Base-by-base conservation (phyloP, 2,329 filamentous ascomycete species). In the Ophiostoma perfectum region DNA sequence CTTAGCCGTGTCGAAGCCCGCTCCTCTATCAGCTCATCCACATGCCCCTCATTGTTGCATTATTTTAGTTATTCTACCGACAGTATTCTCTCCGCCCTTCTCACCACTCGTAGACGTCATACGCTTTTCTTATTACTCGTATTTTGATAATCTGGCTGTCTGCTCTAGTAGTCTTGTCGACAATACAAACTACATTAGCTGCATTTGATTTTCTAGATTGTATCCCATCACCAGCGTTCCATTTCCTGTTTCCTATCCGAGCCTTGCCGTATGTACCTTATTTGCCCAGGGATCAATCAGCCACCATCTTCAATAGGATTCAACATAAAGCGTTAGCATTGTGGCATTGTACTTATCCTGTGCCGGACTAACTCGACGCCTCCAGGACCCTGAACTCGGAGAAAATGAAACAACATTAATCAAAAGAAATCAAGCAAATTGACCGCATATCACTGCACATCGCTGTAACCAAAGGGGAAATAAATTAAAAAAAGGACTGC, bases 71-170 rank as follows among this genome's bases (percentile, higher is more conserved):
- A 38, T 18, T 60, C 55, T 38, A 60, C 38, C 55, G 38, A 14
- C 18, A 38, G 55, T 27, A 38, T 38, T 60, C 55, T 60, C 55
- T 60, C 55, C 55, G 55, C 55, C 55, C 55, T 60, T 60, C 55
- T 60, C 55, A 60, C 55, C 55, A 60, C 55, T 27, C 38, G 36
- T 38, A 18, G 55, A 60, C 55, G 55, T 60, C 55, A 60, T 60
- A 27, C 27, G 27, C 27, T 27, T 27, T 27, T 27, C 27, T 27
- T 3, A 44, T 44, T 44, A 5, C 42, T 44, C 42, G 42, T 11
- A 3, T 12, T 8, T 44, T 12, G 11, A 44, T 3, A 44, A 44
- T 12, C 27, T 27, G 27, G 27, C 27, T 27, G 27, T 27, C 27
- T 27, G 27, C 27, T 27, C 27, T 27, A 27, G 27, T 27, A 27